A percentile compares a stretch with the other conserved stretches of the same genome.
phyloP scores from a whole-genome alignment of 2,329 filamentous ascomycete species.

The Fusarium redolens region DNA sequence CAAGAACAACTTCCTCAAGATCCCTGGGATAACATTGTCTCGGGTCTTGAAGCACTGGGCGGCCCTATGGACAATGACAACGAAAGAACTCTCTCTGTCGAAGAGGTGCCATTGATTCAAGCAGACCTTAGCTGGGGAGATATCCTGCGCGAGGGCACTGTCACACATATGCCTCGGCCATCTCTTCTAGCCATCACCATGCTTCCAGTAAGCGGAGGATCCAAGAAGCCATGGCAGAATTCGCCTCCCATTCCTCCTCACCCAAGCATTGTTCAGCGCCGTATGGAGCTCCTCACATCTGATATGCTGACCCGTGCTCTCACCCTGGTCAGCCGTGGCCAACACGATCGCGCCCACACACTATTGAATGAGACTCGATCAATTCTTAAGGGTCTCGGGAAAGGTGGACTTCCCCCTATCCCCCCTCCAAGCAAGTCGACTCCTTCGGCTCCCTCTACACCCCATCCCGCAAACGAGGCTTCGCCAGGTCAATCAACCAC shows the following conservation, averaged over 20 bases:
- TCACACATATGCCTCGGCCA: constrained; percentile 87
- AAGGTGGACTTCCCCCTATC: constrained; percentile 91
- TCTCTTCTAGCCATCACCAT: constrained; percentile 96
- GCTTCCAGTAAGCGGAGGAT: constrained; percentile 75
- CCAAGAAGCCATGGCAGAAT: constrained; percentile 73
- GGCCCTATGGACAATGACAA: constrained; percentile 89
- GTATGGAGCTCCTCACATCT: constrained; percentile 97
- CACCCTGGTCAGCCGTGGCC: constrained; percentile 88
- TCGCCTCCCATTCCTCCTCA: constrained; percentile 92
- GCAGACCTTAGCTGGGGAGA: constrained; percentile 95
- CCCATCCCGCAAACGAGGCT: constrained; percentile 57
- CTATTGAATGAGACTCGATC: constrained; percentile 92
- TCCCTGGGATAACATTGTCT: constrained; percentile 97
- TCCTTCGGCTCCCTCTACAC: constrained; percentile 57
- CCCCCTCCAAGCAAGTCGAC: constrained; percentile 67
- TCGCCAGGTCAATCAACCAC: constrained; percentile 59
- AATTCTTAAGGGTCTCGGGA: constrained; percentile 94
- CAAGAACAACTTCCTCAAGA: constrained; percentile 92
- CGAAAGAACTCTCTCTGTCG: constrained; percentile 83
- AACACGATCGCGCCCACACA: constrained; percentile 93
- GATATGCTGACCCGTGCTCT: constrained; percentile 96
- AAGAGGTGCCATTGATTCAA: constrained; percentile 94
- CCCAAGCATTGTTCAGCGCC: constrained; percentile 91
- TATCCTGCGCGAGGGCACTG: constrained; percentile 86
- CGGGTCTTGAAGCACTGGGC: constrained; percentile 91